Conservation (phyloP, 805 yeast genomes). For the Barnettozyma californica region DNA sequence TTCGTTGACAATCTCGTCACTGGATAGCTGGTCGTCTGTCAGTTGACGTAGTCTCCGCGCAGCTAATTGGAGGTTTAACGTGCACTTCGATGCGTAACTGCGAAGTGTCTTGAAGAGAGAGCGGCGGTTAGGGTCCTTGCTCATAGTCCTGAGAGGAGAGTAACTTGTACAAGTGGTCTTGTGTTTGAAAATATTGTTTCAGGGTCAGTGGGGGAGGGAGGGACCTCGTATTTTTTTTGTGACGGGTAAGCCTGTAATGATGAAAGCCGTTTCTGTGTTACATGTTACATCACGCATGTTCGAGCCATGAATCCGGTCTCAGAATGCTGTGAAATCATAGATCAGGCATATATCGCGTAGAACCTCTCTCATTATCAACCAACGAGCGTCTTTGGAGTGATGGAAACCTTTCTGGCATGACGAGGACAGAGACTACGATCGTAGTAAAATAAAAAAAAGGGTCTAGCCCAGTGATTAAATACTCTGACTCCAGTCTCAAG, state of each 20-base stretch:
- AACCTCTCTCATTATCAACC: too few species aligned
- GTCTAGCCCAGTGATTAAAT: too few species aligned
- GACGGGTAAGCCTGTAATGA: background rate
- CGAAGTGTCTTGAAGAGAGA: conserved; percentile 18
- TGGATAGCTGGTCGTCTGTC: conserved; percentile 44
- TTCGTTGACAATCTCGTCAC: conserved; percentile 46
- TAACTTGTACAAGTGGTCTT: background rate
- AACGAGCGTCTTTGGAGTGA: too few species aligned
- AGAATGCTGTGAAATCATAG: too few species aligned
- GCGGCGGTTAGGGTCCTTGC: background rate
- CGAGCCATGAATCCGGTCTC: too few species aligned
- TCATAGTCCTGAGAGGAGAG: background rate
- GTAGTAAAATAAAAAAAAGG: too few species aligned
- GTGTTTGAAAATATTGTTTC: background rate
- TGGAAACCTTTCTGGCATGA: too few species aligned
- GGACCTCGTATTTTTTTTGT: background rate
- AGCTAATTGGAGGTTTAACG: conserved; percentile 34
- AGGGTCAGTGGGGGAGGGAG: background rate
- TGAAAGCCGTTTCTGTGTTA: background rate
- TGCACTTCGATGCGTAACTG: conserved; percentile 33
- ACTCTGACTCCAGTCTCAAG: too few species aligned
- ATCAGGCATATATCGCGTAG: too few species aligned
- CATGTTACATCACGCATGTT: too few species aligned
- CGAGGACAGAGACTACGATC: too few species aligned
- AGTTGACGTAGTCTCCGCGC: conserved; percentile 33